These are phyloP conservation scores for Ottelia alismoides DNA, from an alignment of 106 monocot species.

Conservation along the genomic window DNA sequence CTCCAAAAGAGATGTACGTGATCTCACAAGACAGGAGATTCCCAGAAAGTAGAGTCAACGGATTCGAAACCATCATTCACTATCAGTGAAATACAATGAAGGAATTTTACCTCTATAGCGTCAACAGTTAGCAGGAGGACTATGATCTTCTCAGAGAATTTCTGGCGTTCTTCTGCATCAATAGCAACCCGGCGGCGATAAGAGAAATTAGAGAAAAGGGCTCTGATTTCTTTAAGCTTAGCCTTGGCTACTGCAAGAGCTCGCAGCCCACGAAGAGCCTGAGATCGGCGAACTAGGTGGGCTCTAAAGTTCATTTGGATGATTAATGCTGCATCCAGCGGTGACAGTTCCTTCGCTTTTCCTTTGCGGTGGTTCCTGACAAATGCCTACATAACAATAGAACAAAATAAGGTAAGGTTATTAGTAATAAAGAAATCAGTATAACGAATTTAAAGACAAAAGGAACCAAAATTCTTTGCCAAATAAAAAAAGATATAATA, in stretches of 20 bases:
- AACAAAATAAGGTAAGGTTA: background rate
- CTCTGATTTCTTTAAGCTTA: constrained; percentile 83
- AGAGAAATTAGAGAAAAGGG: constrained; percentile 71
- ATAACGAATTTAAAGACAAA: too few relatives aligned
- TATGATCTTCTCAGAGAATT: constrained; percentile 87
- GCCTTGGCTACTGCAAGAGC: constrained; percentile 82
- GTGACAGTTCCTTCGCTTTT: constrained; percentile 70
- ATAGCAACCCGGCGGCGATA: constrained; percentile 51
- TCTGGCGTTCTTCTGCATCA: constrained; percentile 75
- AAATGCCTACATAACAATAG: constrained; percentile 43
- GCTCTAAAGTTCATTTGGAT: constrained; percentile 71
- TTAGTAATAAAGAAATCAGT: too few relatives aligned
- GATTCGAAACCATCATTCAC: background rate
- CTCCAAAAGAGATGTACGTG: too few relatives aligned
- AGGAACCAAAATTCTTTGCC: too few relatives aligned
- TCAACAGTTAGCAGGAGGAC: constrained; percentile 86
- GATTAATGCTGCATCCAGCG: constrained; percentile 69
- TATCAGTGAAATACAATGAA: background rate
- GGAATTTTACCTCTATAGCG: constrained; percentile 86
- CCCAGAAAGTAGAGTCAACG: too few relatives aligned
- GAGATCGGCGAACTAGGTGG: constrained; percentile 55
- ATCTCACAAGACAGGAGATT: too few relatives aligned
- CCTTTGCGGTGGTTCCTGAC: constrained; percentile 42
- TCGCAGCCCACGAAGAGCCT: constrained; percentile 62
- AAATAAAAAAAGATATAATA: too few relatives aligned